Evolutionary conservation across 495 filamentous ascomycete genomes (phyloP), one percentile per base, ranked within the genome.

Genomic region (Penicillium daleae): DNA sequence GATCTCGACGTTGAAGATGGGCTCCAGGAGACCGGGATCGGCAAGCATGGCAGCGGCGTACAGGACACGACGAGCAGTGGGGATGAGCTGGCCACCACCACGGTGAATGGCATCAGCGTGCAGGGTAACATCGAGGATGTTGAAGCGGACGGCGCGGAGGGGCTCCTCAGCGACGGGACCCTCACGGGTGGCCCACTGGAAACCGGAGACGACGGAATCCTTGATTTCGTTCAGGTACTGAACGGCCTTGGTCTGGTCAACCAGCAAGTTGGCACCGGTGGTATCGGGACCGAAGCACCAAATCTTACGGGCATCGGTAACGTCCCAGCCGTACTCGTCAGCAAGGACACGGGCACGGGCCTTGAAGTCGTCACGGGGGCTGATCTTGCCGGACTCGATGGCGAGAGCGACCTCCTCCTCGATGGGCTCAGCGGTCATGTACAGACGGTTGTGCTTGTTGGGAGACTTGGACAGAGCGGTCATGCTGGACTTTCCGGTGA

Each of bases 201-300:
- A 99, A 85, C 96, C 95, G 71, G 95, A 99, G 70, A 98, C 93
- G 69, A 99, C 90, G 63, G 95, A 98, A 70, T 99, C 95, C 89
- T 99, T 99, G 87, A 99, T 99, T 90, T 99, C 95, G 85, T 93
- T 93, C 61, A 99, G 85, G 88, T 98, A 99, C 85, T 99, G 95
- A 62, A 99, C 95, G 70, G 95, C 95, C 91, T 99, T 99, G 83
- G 94, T 97, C 88, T 97, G 95, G 80, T 99, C 95, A 72, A 99
- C 89, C 63, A 99, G 84, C 87, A 99, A 82, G 85, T 99, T 99
- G 87, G 95, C 91, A 80, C 95, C 95, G 74, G 82, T 92, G 74
- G 93, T 96, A 79, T 99, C 96, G 68, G 95, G 95, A 80, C 95
- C 95, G 85, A 99, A 99, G 78, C 91, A 94, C 95, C 95, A 99